Conservation (phyloP, 495 filamentous ascomycete species). For the Neurospora sublineolata region DNA sequence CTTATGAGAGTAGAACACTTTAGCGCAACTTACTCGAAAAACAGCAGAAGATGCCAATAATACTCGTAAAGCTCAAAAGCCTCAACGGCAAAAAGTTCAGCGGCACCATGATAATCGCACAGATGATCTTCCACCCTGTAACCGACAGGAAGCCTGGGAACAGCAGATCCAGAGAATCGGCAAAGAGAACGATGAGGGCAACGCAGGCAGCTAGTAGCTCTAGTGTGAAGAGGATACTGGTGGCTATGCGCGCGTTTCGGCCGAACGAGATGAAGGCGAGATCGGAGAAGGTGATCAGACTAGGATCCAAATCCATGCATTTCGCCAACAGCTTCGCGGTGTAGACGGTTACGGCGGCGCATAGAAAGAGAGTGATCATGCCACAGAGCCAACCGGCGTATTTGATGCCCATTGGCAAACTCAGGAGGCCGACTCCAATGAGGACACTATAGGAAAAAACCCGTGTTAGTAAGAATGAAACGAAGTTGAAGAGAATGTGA, state of each 20-base stretch:
- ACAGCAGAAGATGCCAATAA: constrained; percentile 80
- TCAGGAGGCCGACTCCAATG: constrained; percentile 82
- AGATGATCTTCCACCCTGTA: constrained; percentile 76
- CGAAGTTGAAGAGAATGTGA: neutral
- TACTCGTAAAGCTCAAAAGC: constrained; percentile 77
- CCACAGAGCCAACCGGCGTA: constrained; percentile 89
- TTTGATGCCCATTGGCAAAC: constrained; percentile 78
- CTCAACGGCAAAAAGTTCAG: constrained; percentile 78
- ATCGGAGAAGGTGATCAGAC: constrained; percentile 79
- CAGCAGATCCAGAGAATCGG: constrained; percentile 72
- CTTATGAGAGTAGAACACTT: neutral
- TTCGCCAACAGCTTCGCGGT: constrained; percentile 79
- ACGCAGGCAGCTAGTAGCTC: constrained; percentile 85
- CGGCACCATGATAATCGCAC: constrained; percentile 68
- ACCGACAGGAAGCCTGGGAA: constrained; percentile 58
- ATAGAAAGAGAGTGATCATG: constrained; percentile 58
- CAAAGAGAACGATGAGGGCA: constrained; percentile 85
- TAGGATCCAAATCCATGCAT: constrained; percentile 72
- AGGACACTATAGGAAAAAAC: constrained; percentile 42
- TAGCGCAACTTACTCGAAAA: constrained; percentile 56
- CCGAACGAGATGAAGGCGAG: constrained; percentile 89
- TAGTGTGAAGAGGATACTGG: constrained; percentile 74
- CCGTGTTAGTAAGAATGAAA: constrained; percentile 9
- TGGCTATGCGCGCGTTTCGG: constrained; percentile 63
- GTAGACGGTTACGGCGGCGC: constrained; percentile 67